Percentiles rank a stretch among this genome's conserved stretches.
Conservation (phyloP, 148 eudicot genomes). For the Silene latifolia region DNA sequence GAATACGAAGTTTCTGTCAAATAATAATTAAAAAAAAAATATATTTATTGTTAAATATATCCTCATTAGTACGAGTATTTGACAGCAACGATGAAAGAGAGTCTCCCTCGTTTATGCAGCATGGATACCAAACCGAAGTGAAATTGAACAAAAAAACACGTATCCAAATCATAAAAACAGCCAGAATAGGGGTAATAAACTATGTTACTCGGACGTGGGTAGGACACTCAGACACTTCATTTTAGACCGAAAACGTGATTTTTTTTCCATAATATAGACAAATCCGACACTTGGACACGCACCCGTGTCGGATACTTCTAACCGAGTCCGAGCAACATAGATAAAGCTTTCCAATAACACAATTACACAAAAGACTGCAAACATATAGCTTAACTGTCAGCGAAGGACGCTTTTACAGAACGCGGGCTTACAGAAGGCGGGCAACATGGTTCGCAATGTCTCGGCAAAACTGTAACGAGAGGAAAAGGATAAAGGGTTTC, state of each 20-base stretch:
- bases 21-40: neutral
- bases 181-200: neutral
- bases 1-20: conserved; percentile 74
- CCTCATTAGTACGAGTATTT: neutral
- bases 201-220: too few relatives aligned
- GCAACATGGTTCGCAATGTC: neutral
- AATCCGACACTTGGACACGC: too few relatives aligned
- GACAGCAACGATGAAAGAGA: neutral
- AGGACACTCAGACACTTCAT: too few relatives aligned
- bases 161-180: neutral
- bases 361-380: neutral
- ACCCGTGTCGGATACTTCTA: too few relatives aligned
- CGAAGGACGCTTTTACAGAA: neutral
- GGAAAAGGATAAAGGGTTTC: neutral
- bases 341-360: neutral
- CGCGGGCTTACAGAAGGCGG: neutral
- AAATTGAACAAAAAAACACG: neutral
- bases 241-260: too few relatives aligned
- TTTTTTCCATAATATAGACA: too few relatives aligned
- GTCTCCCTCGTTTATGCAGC: neutral
- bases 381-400: neutral
- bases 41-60: neutral
- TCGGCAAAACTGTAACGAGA: neutral
- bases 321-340: too few relatives aligned
- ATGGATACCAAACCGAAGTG: neutral